A percentile compares a stretch with the other conserved stretches of the same genome.
Conservation (phyloP, 805 yeast genomes). For the Scheffersomyces stipitis region DNA sequence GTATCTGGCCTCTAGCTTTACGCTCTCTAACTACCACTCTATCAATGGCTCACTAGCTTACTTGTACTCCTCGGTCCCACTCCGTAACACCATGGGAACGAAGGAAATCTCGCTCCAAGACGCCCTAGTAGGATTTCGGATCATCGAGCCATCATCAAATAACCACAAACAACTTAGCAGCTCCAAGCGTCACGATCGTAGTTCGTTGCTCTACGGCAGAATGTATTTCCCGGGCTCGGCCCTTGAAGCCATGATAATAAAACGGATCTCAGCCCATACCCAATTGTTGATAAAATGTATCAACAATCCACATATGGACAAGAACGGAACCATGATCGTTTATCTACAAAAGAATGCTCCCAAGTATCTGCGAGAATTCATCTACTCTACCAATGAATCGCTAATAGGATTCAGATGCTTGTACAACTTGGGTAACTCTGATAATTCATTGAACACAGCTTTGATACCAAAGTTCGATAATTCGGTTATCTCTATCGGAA, state of each 20-base stretch:
- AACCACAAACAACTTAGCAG: conserved; percentile 2
- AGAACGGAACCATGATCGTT: conserved; percentile 60
- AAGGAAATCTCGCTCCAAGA: conserved; percentile 58
- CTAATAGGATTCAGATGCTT: conserved; percentile 78
- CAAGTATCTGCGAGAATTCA: conserved; percentile 64
- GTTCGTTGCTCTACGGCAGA: conserved; percentile 71
- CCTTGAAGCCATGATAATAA: conserved; percentile 82
- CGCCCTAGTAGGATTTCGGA: conserved; percentile 66
- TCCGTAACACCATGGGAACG: conserved; percentile 53
- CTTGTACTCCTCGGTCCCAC: conserved; percentile 63
- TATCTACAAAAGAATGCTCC: conserved; percentile 69
- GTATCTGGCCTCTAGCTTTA: conserved; percentile 69
- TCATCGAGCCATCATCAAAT: conserved; percentile 46
- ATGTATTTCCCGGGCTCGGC: conserved; percentile 86
- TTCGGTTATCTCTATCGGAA: conserved; percentile 72
- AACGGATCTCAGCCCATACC: conserved; percentile 55
- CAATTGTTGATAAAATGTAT: conserved; percentile 76
- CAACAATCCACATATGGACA: conserved; percentile 58
- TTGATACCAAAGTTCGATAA: conserved; percentile 47
- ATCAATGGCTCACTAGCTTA: conserved; percentile 85
- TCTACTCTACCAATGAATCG: conserved; percentile 82
- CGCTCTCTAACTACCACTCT: conserved; percentile 59
- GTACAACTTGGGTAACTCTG: conserved; percentile 50
- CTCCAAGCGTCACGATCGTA: conserved; percentile 2
- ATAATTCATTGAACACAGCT: conserved; percentile 6